Evolutionary conservation across 2,329 filamentous ascomycete species (phyloP).

Genomic region (Stemphylium vesicarium): DNA sequence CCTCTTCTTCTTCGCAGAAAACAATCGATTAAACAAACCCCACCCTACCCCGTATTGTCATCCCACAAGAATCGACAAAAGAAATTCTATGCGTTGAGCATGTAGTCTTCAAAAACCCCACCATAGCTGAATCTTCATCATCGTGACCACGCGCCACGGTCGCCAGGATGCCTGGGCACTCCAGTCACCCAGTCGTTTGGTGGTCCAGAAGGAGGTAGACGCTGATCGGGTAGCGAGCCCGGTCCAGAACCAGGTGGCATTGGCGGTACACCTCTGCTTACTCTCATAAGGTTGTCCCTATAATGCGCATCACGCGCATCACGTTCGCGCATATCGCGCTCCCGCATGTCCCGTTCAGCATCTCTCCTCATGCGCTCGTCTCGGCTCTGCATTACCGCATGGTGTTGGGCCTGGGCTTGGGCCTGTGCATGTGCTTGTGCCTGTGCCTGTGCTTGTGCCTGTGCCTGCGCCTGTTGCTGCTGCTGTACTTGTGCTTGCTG

Average conservation of each 20-base stretch:
- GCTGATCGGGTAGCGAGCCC: constrained; percentile 22
- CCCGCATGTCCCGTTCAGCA: constrained; percentile 30
- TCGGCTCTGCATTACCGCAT: constrained; percentile 25
- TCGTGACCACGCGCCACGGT: constrained; percentile 25
- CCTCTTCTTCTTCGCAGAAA: no score
- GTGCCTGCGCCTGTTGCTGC: not conserved
- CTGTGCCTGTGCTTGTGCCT: constrained; percentile 11
- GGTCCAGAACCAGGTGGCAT: constrained; percentile 21
- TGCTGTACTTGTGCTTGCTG: constrained; percentile 22
- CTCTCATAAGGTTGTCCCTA: constrained; percentile 29
- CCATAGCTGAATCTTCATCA: not conserved
- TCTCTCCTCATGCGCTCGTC: constrained; percentile 35
- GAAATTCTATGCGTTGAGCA: no score
- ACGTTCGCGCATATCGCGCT: constrained; percentile 27
- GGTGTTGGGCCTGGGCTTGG: constrained; percentile 13
- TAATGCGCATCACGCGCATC: constrained; percentile 27
- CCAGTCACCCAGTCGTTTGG: constrained; percentile 31
- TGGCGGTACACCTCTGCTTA: constrained; percentile 23
- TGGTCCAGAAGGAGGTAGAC: constrained; percentile 19
- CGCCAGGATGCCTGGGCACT: constrained; percentile 22
- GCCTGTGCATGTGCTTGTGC: not conserved
- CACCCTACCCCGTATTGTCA: no score
- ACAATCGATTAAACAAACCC: no score
- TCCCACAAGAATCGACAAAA: no score
- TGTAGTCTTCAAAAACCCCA: no score